Evolutionary conservation across 768 basidiomycete genomes (phyloP).

Genomic region (Boletus edulis): DNA sequence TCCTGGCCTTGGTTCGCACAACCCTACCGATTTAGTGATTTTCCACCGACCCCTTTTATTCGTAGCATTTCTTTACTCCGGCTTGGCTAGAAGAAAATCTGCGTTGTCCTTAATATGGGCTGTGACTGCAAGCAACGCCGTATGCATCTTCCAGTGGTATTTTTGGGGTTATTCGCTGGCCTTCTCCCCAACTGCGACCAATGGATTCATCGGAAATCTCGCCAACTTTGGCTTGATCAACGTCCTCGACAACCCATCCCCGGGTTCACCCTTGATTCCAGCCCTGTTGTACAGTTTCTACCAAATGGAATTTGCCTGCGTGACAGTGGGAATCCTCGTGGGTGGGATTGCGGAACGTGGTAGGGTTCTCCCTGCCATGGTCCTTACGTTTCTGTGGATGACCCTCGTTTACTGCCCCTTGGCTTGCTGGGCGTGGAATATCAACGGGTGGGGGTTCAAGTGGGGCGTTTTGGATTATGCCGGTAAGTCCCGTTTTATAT

Average conservation of each 20-base stretch:
- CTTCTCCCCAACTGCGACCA: conserved; percentile 74
- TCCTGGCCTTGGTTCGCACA: conserved; percentile 59
- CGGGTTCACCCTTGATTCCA: conserved; percentile 79
- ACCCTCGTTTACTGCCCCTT: conserved; percentile 87
- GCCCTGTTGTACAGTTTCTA: conserved; percentile 83
- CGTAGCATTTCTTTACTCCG: conserved; percentile 71
- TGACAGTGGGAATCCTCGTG: conserved; percentile 74
- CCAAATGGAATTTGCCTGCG: conserved; percentile 84
- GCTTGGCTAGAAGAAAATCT: conserved; percentile 67
- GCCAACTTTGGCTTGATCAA: conserved; percentile 72
- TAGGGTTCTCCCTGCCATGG: conserved; percentile 75
- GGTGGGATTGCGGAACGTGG: conserved; percentile 87
- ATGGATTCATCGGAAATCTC: conserved; percentile 79
- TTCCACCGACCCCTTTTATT: neutral
- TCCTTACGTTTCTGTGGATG: conserved; percentile 81
- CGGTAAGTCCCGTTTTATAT: conserved; percentile 41
- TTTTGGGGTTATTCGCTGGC: conserved; percentile 83
- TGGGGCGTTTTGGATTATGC: conserved; percentile 90
- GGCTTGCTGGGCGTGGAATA: conserved; percentile 82
- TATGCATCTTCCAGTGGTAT: conserved; percentile 81
- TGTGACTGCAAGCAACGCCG: conserved; percentile 67
- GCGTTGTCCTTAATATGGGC: conserved; percentile 73
- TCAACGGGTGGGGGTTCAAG: conserved; percentile 80
- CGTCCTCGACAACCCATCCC: conserved; percentile 70
- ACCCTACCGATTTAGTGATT: neutral